Percentiles rank a stretch among this genome's conserved stretches.
Evolutionary conservation across 2,329 filamentous ascomycete genomes (phyloP).

Genomic region (Ophiostoma australiae): DNA sequence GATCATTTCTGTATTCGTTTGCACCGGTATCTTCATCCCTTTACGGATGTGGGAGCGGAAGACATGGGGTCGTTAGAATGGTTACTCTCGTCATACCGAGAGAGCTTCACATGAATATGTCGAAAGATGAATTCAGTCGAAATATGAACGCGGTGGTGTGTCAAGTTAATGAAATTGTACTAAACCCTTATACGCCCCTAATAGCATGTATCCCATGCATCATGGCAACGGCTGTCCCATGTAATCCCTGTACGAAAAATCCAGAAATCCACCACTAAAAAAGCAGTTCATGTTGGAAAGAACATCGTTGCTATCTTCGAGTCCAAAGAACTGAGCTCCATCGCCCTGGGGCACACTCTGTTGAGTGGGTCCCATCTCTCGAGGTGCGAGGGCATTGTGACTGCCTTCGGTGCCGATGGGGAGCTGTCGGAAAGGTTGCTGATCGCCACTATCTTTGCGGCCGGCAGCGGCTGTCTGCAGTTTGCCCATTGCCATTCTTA

Average conservation of each 20-base stretch:
- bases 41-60: neutral
- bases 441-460: neutral
- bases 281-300: constrained; percentile 13
- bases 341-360: neutral
- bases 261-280: constrained; percentile 11
- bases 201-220: neutral
- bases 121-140: neutral
- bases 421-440: neutral
- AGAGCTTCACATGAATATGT: neutral
- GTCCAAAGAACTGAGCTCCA: neutral
- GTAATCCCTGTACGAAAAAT: constrained; percentile 12
- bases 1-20: neutral
- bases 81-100: too few species aligned
- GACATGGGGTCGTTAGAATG: neutral
- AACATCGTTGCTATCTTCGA: constrained; percentile 6
- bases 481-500: constrained; percentile 11
- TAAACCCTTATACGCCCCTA: neutral
- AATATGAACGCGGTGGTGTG: neutral
- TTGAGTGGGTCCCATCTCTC: neutral
- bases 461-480: constrained; percentile 2
- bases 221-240: constrained; percentile 10
- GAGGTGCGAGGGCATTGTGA: neutral
- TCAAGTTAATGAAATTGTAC: neutral
- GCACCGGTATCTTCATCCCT: neutral
- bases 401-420: neutral